Base-by-base conservation (phyloP, 2,329 filamentous ascomycete genomes). In the Cordyceps militaris region DNA sequence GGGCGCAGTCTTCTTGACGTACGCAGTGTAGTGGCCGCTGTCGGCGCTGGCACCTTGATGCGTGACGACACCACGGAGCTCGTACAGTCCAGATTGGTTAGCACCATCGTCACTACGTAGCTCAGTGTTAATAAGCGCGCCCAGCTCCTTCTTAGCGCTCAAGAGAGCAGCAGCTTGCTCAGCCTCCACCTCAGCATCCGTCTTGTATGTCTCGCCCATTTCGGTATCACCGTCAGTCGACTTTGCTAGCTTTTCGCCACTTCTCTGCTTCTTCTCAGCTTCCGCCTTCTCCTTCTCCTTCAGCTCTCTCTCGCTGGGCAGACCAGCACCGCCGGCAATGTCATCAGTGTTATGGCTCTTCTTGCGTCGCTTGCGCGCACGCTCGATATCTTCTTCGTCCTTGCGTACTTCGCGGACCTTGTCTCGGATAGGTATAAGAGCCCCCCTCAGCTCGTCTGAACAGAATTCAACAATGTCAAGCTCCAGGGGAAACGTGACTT, bases 31-130 rank as follows among this genome's bases (percentile, higher is more conserved):
- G 74, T 99, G 94, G 8, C 94, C 94, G 66, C 93, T 97, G 74
- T 99, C 94, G 21, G 94, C 94, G 69, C 91, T 96, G 59, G 92
- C 90, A 61, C 94, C 94, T 74, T 99, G 94, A 73, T 99, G 94
- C 30, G 95, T 96, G 60, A 99, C 89, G 5, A 99, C 88, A 49
- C 90, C 94, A 26, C 93, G 85, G 46, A 99, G 83, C 75, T 99
- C 93, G 72, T 97, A 99, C 34, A 99, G 80, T 42, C 94, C 94
- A 2, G 92, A 96, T 71, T 93, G 91, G 74, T 97, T 97, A 55
- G 90, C 86, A 21, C 90, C 88, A 16, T 88, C 85, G 67, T 97
- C 92, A 36, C 84, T 80, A 50, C 82, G 81, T 50, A 96, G 79
- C 30, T 88, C 83, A 4, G 86, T 85, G 70, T 89, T 83, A 61